Base-by-base conservation (phyloP, 768 basidiomycete genomes). In the Boletus insuetus region DNA sequence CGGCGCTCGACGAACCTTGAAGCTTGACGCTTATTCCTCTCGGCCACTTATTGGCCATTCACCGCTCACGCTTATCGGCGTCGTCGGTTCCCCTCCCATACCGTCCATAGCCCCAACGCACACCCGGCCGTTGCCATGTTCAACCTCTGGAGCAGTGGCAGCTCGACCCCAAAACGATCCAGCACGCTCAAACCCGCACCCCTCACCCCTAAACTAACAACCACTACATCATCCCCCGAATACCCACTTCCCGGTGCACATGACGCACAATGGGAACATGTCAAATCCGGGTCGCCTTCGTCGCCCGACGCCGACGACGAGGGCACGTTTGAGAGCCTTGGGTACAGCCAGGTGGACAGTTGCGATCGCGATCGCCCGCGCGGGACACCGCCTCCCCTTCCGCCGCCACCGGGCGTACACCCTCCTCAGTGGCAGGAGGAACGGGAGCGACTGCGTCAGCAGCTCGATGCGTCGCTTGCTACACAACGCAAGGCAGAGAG, bases 231-330 rank as follows among this genome's bases (percentile, higher is more conserved):
- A 4, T 12, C 62, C 32, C 38, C 51, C 13, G 58, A 63, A 35
- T 59, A 55, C 34, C 58, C 54, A 8, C 48, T 55, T 17, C 54
- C 3, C 9, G 51, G 10, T 0, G 1, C 46, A 22, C 55, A 55
- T n/a, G 66, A 66, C 6, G 6, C 55, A 3, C 66, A 58, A 32
- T 68, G 65, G 65, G 66, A 67, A 22, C 56, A 67, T 35, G 41
- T 68, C 46, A 59, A 56, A 19, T 26, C 12, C 3, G 64, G 53
- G 1, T 38, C 66, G 16, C 54, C 61, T 1, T 26, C 58, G 20
- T 64, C 65, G 34, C 47, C 50, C 16, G 62, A 61, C 8, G 22
- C 16, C 16, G 66, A 66, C 29, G 66, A 67, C 14, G 61, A 58
- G 6, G 32, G 46, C 9, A 22, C 54, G 8, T 53, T 56, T 6